Percentiles rank a stretch among this genome's conserved stretches.
Conservation (phyloP, 2,329 filamentous ascomycete genomes). For the Colletotrichum gigasporum region DNA sequence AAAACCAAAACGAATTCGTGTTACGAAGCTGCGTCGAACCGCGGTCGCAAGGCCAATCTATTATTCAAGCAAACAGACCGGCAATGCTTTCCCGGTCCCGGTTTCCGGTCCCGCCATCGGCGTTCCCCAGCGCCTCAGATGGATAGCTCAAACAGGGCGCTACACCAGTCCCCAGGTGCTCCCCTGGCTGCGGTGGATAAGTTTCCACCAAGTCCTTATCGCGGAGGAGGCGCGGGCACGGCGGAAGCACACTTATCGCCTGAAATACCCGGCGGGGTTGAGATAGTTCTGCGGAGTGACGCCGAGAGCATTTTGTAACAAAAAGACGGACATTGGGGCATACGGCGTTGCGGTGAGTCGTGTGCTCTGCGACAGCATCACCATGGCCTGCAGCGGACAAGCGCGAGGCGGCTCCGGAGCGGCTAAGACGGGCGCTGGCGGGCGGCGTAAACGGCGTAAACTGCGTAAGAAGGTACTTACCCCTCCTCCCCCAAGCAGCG, state of each 20-base stretch:
- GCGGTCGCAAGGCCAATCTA: neutral
- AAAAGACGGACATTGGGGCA: too few relatives aligned
- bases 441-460: constrained; percentile 27
- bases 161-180: constrained; percentile 20
- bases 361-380: too few relatives aligned
- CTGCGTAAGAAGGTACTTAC: neutral
- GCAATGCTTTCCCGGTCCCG: constrained; percentile 21
- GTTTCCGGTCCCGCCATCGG: constrained; percentile 28
- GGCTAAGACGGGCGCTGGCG: too few relatives aligned
- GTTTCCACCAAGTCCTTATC: neutral
- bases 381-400: neutral
- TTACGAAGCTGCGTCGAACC: neutral
- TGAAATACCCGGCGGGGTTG: neutral
- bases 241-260: neutral
- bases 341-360: neutral
- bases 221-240: neutral
- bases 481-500: neutral
- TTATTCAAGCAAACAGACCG: constrained; percentile 6
- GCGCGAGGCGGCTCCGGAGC: too few relatives aligned
- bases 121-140: neutral
- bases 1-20: neutral
- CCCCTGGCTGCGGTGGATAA: constrained; percentile 3
- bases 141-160: neutral
- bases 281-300: neutral
- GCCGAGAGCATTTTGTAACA: too few relatives aligned